Conservation (phyloP, 2,329 filamentous ascomycete species). For the Chaetomium olivaceum region DNA sequence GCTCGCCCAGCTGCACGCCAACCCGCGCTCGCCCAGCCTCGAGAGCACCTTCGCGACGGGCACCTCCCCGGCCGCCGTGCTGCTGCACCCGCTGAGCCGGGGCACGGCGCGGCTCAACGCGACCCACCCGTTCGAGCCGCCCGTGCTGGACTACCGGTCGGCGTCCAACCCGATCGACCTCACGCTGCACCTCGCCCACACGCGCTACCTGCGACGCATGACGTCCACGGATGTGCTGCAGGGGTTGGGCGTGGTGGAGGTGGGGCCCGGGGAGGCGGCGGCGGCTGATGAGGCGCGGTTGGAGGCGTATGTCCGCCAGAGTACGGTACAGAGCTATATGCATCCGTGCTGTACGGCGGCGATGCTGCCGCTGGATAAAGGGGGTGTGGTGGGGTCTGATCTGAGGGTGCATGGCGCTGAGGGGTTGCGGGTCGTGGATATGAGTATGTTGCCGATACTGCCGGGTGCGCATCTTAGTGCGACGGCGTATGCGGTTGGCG, state of each 20-base stretch:
- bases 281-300: conserved; percentile 20
- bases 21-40: conserved; percentile 20
- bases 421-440: conserved; percentile 30
- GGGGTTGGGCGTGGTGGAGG: conserved; percentile 40
- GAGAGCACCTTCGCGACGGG: conserved; percentile 21
- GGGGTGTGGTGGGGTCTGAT: conserved; percentile 27
- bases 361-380: conserved; percentile 26
- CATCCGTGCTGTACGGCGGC: conserved; percentile 35
- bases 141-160: conserved; percentile 42
- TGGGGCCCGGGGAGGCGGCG: conserved; percentile 39
- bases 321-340: conserved; percentile 21
- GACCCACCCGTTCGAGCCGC: conserved; percentile 39
- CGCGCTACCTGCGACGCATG: conserved; percentile 36
- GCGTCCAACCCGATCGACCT: conserved; percentile 53
- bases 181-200: conserved; percentile 45
- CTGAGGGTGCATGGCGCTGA: conserved; percentile 27
- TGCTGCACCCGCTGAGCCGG: conserved; percentile 34
- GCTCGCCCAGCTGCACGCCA: conserved; percentile 19
- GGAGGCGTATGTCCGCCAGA: conserved; percentile 8
- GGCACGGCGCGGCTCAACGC: conserved; percentile 32
- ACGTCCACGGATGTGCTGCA: conserved; percentile 27
- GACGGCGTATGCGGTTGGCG: conserved; percentile 30
- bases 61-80: conserved; percentile 27
- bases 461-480: conserved; percentile 26
- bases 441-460: conserved; percentile 29